Evolutionary conservation across 768 basidiomycete genomes (phyloP).

Genomic region (Austroboletus festivus): DNA sequence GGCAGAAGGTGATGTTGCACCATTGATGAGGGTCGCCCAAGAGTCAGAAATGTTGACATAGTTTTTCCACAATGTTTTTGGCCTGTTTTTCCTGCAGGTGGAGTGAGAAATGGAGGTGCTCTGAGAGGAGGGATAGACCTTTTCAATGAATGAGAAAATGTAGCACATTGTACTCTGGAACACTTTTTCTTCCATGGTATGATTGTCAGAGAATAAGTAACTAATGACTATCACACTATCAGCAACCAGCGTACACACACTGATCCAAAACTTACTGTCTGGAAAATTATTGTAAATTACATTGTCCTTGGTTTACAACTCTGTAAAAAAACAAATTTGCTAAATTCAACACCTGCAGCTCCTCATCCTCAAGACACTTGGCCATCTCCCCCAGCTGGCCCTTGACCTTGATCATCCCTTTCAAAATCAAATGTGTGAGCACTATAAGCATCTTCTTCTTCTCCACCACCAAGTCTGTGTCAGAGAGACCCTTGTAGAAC

Average conservation of each 20-base stretch:
- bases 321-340: slow-evolving; percentile 98
- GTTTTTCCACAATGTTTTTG: slow-evolving; percentile 94
- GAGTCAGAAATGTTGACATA: slow-evolving; percentile 92
- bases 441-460: slow-evolving; percentile 99
- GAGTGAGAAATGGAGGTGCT: not conserved
- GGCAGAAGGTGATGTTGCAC: slow-evolving; percentile 95
- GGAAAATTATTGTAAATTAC: slow-evolving; percentile 99
- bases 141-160: slow-evolving; percentile 96
- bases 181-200: slow-evolving; percentile 87
- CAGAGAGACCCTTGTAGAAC: slow-evolving; percentile 90
- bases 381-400: slow-evolving; percentile 99
- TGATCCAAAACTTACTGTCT: slow-evolving; percentile 57
- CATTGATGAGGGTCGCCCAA: slow-evolving; percentile 90
- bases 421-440: slow-evolving; percentile 91
- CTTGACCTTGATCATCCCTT: slow-evolving; percentile 99
- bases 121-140: slow-evolving; percentile 46
- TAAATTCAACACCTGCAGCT: slow-evolving; percentile 82
- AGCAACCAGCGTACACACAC: slow-evolving; percentile 6
- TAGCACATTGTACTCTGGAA: slow-evolving; percentile 94
- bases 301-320: slow-evolving; percentile 95
- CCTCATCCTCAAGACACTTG: slow-evolving; percentile 95
- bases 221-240: slow-evolving; percentile 70
- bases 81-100: slow-evolving; percentile 90
- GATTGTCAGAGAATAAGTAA: slow-evolving; percentile 85
- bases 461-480: slow-evolving; percentile 78